Evolutionary conservation across 2,329 filamentous ascomycete species (phyloP).

Genomic region (Proliferodiscus dingleyae): DNA sequence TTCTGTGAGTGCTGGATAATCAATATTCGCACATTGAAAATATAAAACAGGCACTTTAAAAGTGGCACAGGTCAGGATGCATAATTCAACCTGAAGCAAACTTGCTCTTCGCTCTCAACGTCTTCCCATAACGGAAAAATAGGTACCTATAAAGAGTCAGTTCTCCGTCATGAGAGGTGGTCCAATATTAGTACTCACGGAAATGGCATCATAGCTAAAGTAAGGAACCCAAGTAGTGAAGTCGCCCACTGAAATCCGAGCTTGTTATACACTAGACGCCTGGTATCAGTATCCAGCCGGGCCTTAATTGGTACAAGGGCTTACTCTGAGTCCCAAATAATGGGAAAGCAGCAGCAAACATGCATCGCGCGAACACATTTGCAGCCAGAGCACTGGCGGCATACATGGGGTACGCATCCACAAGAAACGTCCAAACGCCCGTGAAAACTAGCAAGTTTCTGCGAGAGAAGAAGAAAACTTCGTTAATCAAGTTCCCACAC

Average conservation of each 20-base stretch:
- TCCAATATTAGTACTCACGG: slow-evolving; percentile 31
- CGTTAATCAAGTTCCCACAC: neutral
- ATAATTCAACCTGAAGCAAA: slow-evolving; percentile 36
- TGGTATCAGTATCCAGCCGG: too few relatives aligned
- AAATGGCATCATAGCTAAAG: slow-evolving; percentile 55
- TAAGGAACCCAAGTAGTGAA: slow-evolving; percentile 53
- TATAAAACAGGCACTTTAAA: too few relatives aligned
- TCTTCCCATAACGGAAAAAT: slow-evolving; percentile 54
- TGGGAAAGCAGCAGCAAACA: slow-evolving; percentile 76
- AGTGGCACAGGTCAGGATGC: too few relatives aligned
- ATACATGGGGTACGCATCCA: slow-evolving; percentile 69
- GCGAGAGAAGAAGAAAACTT: too few relatives aligned
- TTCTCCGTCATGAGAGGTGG: too few relatives aligned
- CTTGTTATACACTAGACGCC: slow-evolving; percentile 63
- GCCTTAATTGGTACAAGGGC: too few relatives aligned
- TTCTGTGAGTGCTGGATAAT: too few relatives aligned
- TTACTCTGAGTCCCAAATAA: slow-evolving; percentile 61
- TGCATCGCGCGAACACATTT: slow-evolving; percentile 69
- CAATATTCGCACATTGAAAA: too few relatives aligned
- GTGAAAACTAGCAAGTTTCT: slow-evolving; percentile 61
- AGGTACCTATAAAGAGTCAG: slow-evolving; percentile 35
- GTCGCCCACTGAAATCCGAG: slow-evolving; percentile 66
- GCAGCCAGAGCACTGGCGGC: slow-evolving; percentile 74
- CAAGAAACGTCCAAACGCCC: slow-evolving; percentile 75
- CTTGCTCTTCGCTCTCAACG: slow-evolving; percentile 45